Conservation (phyloP, 768 basidiomycete species). For the Russula emetica region DNA sequence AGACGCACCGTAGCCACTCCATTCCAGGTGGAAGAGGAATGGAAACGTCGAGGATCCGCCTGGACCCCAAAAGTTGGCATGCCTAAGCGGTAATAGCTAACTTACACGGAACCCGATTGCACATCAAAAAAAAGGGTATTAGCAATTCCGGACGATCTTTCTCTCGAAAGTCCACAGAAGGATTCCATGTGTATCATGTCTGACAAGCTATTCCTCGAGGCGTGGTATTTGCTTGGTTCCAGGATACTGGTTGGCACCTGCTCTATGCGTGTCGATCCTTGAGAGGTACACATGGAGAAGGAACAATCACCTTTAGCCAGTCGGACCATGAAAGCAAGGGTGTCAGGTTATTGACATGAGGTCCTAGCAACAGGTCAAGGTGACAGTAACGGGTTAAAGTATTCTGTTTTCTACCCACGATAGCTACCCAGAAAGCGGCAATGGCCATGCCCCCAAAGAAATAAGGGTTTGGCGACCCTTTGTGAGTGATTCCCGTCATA, state of each 20-base stretch:
- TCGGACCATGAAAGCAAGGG: neutral
- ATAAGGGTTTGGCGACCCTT: neutral
- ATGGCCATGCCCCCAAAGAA: neutral
- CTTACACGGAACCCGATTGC: neutral
- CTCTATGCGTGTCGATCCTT: neutral
- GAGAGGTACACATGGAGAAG: neutral
- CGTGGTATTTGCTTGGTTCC: neutral
- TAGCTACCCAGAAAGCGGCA: neutral
- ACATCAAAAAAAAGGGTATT: neutral
- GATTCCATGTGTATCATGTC: neutral
- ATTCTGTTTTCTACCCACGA: neutral
- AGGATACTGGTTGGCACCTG: neutral
- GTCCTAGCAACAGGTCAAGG: neutral
- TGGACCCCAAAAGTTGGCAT: neutral
- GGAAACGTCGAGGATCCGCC: slow-evolving; percentile 1
- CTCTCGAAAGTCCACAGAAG: neutral
- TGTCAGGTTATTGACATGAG: neutral
- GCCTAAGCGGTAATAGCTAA: neutral
- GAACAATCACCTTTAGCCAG: neutral
- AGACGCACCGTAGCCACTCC: neutral
- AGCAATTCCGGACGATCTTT: neutral
- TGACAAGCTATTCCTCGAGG: neutral
- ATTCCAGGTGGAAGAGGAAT: neutral
- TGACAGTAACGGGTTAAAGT: neutral
- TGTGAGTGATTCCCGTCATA: neutral